Evolutionary conservation across 2,329 filamentous ascomycete genomes (phyloP).

Genomic region (Arthroderma sp.): DNA sequence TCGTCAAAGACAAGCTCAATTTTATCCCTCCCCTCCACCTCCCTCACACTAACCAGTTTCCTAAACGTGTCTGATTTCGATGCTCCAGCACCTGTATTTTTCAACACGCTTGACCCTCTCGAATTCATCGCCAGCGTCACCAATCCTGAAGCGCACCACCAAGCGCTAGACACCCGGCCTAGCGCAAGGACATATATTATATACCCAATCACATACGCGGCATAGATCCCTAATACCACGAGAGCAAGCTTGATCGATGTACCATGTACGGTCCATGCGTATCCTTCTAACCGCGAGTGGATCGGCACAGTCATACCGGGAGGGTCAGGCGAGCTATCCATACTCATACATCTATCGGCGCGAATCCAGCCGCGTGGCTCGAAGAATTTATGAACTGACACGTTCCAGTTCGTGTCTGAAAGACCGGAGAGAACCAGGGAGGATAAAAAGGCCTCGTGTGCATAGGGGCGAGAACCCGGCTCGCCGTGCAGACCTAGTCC

Average conservation of each 20-base stretch:
- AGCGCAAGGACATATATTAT: slow-evolving; percentile 1
- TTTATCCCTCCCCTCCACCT: slow-evolving; percentile 4
- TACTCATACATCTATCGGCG: too few species aligned
- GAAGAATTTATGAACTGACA: too few species aligned
- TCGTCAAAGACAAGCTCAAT: slow-evolving; percentile 7
- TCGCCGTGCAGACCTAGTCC: too few species aligned
- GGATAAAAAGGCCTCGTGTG: slow-evolving; percentile 7
- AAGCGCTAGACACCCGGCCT: slow-evolving; percentile 2
- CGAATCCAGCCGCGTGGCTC: too few species aligned
- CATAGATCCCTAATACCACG: slow-evolving; percentile 4
- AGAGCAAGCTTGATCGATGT: slow-evolving; percentile 6
- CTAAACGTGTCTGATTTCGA: slow-evolving; percentile 4
- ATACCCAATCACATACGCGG: slow-evolving; percentile 2
- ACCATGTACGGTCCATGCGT: slow-evolving; percentile 6
- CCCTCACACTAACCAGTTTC: slow-evolving; percentile 5
- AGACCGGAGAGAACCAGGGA: slow-evolving; percentile 3
- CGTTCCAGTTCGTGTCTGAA: background rate
- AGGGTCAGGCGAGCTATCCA: background rate
- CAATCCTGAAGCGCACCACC: slow-evolving; percentile 3
- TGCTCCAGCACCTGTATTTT: slow-evolving; percentile 5
- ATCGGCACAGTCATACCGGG: background rate
- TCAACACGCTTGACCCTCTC: slow-evolving; percentile 2
- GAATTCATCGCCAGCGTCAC: slow-evolving; percentile 9
- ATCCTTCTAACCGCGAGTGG: slow-evolving; percentile 1
- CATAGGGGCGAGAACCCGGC: slow-evolving; percentile 1